Percentiles rank a stretch among this genome's conserved stretches.
Evolutionary conservation across 257 asterid species (phyloP).

Genomic region (Capsicum pubescens): DNA sequence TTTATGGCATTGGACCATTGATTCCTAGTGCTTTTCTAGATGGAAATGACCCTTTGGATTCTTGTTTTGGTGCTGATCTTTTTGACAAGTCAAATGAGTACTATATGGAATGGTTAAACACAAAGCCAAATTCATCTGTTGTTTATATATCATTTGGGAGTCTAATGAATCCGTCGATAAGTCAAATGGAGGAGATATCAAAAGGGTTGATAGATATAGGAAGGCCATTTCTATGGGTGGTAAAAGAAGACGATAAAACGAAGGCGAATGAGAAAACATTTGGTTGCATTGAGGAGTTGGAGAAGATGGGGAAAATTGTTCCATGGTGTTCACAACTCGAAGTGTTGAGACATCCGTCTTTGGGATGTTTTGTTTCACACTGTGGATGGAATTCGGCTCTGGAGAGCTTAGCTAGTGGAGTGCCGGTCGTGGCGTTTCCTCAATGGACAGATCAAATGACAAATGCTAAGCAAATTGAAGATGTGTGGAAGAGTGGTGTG

Average conservation of each 20-base stretch:
- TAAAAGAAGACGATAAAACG: conserved; percentile 24
- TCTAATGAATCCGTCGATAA: conserved; percentile 24
- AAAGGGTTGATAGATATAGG: conserved; percentile 34
- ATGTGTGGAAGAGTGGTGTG: conserved; percentile 40
- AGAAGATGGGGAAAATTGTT: conserved; percentile 39
- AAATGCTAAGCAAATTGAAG: conserved; percentile 38
- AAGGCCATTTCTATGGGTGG: conserved; percentile 44
- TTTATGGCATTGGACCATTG: conserved; percentile 48
- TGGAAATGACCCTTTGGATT: conserved; percentile 30
- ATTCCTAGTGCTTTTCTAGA: conserved; percentile 36
- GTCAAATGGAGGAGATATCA: conserved; percentile 40
- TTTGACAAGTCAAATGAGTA: conserved; percentile 30
- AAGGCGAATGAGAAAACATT: conserved; percentile 5
- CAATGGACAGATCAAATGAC: conserved; percentile 44
- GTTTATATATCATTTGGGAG: conserved; percentile 48
- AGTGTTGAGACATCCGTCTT: conserved; percentile 37
- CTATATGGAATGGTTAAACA: conserved; percentile 41
- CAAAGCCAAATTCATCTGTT: conserved; percentile 37
- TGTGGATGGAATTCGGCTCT: conserved; percentile 52
- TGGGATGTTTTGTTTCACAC: conserved; percentile 48
- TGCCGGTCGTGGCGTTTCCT: conserved; percentile 43
- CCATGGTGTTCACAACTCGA: conserved; percentile 50
- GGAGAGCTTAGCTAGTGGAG: conserved; percentile 40
- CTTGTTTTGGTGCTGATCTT: conserved; percentile 34
- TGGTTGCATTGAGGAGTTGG: conserved; percentile 34